A percentile compares a stretch with the other conserved stretches of the same genome.
These are phyloP conservation scores for Pichia paraexigua DNA, from an alignment of 805 yeast genomes.

Conservation along the genomic window DNA sequence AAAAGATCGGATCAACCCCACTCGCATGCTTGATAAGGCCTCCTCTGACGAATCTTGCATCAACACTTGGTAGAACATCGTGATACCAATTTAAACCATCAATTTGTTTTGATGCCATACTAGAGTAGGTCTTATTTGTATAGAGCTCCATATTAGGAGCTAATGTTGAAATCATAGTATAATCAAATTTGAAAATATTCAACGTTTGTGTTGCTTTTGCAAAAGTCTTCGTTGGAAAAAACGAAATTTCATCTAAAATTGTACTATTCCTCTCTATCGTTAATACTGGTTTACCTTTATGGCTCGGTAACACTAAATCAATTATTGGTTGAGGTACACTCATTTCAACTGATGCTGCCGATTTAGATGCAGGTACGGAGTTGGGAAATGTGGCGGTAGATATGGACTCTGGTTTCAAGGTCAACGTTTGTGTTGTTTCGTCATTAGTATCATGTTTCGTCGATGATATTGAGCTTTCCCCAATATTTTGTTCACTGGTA, in stretches of 20 bases:
- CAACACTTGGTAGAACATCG: not conserved
- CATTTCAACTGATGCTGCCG: no score
- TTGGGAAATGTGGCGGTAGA: not conserved
- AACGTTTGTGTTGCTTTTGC: not conserved
- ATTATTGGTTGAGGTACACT: not conserved
- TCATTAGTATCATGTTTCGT: no score
- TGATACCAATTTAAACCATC: conserved; percentile 2
- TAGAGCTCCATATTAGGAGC: conserved; percentile 4
- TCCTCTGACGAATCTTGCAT: not conserved
- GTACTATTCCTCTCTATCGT: not conserved
- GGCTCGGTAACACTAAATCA: not conserved
- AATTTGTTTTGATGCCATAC: not conserved
- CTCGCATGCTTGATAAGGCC: not conserved
- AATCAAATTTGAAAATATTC: conserved; percentile 6
- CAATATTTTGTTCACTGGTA: not conserved
- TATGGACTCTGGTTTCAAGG: not conserved
- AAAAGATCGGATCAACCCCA: not conserved
- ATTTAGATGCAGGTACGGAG: not conserved
- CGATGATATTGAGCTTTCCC: not conserved
- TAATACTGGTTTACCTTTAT: not conserved
- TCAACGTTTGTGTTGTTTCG: not conserved
- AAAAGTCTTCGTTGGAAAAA: not conserved
- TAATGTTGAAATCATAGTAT: not conserved
- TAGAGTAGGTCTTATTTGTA: not conserved
- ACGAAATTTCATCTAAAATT: not conserved